Conservation (phyloP, 345 rosid species). For the Rhodomyrtus tomentosa region DNA sequence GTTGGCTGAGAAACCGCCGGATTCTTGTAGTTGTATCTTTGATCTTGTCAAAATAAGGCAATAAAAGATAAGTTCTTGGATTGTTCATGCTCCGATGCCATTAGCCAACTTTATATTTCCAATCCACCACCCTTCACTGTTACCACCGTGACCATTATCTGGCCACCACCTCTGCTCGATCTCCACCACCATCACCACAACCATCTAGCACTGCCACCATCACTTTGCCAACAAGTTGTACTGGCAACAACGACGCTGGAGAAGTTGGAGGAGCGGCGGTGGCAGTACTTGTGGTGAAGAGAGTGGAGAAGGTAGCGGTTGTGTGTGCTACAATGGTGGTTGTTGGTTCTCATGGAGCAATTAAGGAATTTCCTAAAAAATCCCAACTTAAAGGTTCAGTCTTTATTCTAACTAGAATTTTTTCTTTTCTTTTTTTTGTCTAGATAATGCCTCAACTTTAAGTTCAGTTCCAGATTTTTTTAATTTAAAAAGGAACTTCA, state of each 20-base stretch:
- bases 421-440: too few species aligned
- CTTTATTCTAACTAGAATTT: too few species aligned
- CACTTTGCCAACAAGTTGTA: not conserved
- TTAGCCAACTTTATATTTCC: not conserved
- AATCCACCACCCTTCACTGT: not conserved
- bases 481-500: too few species aligned
- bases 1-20: not conserved
- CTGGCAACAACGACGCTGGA: not conserved
- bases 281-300: not conserved
- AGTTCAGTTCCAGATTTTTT: too few species aligned
- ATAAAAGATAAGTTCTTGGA: not conserved
- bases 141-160: not conserved
- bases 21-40: not conserved
- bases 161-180: not conserved
- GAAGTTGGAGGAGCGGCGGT: not conserved
- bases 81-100: not conserved
- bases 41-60: not conserved
- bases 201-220: not conserved
- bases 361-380: too few species aligned
- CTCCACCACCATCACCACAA: not conserved
- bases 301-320: not conserved
- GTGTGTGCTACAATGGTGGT: not conserved
- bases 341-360: too few species aligned
- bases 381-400: too few species aligned
- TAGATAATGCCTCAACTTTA: too few species aligned